Percentiles rank a stretch among this genome's conserved stretches.
phyloP scores from a whole-genome alignment of 108 stramenopile species.

The Cyclostephanos invisitatus region DNA sequence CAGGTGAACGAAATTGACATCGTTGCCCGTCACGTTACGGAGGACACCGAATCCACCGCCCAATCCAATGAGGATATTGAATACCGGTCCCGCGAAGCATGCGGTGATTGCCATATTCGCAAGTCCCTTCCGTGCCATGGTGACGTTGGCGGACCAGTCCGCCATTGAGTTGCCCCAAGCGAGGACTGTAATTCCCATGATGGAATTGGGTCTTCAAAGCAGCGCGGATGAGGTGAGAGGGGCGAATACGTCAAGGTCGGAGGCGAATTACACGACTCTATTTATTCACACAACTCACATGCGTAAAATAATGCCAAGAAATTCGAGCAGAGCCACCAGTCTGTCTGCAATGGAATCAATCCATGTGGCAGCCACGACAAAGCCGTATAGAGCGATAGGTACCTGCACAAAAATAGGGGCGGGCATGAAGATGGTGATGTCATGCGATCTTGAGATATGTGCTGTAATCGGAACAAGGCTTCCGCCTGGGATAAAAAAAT shows the following conservation, averaged over 20 bases:
- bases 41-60: constrained; percentile 43
- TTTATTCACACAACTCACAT: constrained; percentile 18
- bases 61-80: constrained; percentile 67
- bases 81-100: constrained; percentile 80
- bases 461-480: background rate
- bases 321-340: constrained; percentile 61
- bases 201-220: constrained; percentile 23
- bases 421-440: background rate
- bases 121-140: constrained; percentile 76
- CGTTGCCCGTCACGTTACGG: constrained; percentile 17
- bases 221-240: background rate
- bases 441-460: background rate
- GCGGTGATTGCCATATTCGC: constrained; percentile 66
- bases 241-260: background rate
- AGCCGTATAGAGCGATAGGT: constrained; percentile 58
- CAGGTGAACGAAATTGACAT: constrained; percentile 36
- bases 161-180: constrained; percentile 86
- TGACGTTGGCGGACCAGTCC: constrained; percentile 72
- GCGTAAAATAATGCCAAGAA: constrained; percentile 56
- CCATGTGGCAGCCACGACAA: constrained; percentile 69
- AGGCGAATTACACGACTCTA: background rate
- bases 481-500: background rate
- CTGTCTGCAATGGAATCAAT: constrained; percentile 75
- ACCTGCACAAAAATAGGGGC: constrained; percentile 16
- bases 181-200: constrained; percentile 76